Evolutionary conservation across 2,329 filamentous ascomycete genomes (phyloP), one percentile per base, ranked within the genome.

Genomic region (Epichloe amarillans): DNA sequence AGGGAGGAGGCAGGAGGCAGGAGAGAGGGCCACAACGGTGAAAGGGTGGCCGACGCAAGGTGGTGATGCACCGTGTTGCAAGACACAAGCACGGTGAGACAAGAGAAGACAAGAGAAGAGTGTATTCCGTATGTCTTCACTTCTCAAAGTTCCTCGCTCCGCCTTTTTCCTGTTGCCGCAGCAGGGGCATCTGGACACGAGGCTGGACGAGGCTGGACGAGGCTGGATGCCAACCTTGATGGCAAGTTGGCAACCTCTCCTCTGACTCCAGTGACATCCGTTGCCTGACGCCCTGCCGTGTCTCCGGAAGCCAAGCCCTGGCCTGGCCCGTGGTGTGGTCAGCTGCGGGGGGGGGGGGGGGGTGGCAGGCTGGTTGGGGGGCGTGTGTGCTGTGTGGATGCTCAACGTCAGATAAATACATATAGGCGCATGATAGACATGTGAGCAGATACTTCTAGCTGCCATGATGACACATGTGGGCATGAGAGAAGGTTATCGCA

Each of bases 401-500:
- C 26, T 30, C 26, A 30, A 30, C 26, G 26, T 30, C 26, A 30
- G 26, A 30, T 30, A 30, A 30, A 26, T 26, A 7, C 23, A 2
- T 26, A 3, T 10, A 30, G 10, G 26, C 26, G 26, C 26, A 26
- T 26, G 7, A 30, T 30, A 4, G 8, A 30, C 26, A 10, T 8
- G 26, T 30, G 26, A 10, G 7, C 26, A 30, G 26, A 30, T 10
- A 10, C 79, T 64, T 77, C 72, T 4, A 73, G 68, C 30, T 79
- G 75, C 73, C 72, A 79, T 56, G 73, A 76, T 21, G 52, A 69
- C 54, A 77, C 26, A 26, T 8, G 1, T 71, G 8, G 69, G 64
- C 0, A 75, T 74, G 72, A 64, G 74, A 54, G 68, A 74, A 60
- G 74, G 75, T 0, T 61, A 77, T 4, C 8, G 64, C 69, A 15